Evolutionary conservation across 768 basidiomycete genomes (phyloP), one percentile per base, ranked within the genome.

Genomic region (Suillus weaverae): DNA sequence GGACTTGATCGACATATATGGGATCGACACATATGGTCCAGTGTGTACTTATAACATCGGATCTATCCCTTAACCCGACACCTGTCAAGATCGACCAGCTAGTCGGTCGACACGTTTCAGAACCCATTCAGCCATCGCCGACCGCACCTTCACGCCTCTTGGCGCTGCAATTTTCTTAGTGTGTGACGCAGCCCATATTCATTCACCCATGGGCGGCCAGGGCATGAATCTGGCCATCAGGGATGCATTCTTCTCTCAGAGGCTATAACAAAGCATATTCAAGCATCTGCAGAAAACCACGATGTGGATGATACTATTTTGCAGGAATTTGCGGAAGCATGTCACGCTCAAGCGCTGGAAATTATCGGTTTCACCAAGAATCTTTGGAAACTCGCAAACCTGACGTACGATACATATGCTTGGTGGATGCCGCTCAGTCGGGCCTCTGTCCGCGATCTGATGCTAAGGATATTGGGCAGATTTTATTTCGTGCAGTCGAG

Each of bases 211-310:
- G 6, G 85, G 84, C 2, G 85, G 85, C 1, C 84, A 85, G 62
- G 85, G 85, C 18, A 83, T 86, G 84, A 85, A 85, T 65, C 80
- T 86, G 26, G 84, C 85, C 6, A 72, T 86, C n/a, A 79, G 84
- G n/a, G 85, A 86, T 66, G 84, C 81, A 13, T 70, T 84, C n/a
- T 74, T 76, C 76, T 86, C 4, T 84, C 80, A 5, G 76, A 79
- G 18, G 78, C 70, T 11, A 71, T 86, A 51, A 70, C 72, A 18
- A 71, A 75, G 26, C 81, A 82, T 70, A 64, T 79, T 3, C 67
- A 51, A 8, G 67, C 66, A 33, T 14, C 64, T 3, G 20, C 64
- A 8, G 68, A 67, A n/a, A 70, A 69, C 0, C 16, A 14, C 9
- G 35, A 36, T 57, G 36, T 26, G 36, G 16, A 26, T 38, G 80